A percentile compares a stretch with the other conserved stretches of the same genome.
These are phyloP conservation scores for Puccinellia tenuiflora DNA, from an alignment of 176 grass and related monocot species.

Conservation along the genomic window DNA sequence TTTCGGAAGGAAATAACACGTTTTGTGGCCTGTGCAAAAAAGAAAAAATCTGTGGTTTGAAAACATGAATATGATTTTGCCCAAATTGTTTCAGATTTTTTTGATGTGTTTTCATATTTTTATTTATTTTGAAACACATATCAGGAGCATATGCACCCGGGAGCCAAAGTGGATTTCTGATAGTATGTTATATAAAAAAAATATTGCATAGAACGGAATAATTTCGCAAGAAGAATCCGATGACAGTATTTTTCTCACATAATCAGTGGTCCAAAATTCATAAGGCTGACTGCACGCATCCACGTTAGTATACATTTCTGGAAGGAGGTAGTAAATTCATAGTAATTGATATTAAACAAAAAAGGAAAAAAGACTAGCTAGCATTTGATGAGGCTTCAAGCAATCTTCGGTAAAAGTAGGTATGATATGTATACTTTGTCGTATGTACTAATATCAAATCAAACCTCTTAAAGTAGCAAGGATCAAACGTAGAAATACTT, in stretches of 20 bases:
- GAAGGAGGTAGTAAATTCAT: neutral
- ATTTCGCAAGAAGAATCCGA: neutral
- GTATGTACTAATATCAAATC: slow-evolving; percentile 12
- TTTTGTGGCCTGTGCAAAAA: no score
- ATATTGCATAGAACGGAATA: neutral
- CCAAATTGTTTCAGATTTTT: no score
- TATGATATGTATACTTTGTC: slow-evolving; percentile 26
- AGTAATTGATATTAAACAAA: no score
- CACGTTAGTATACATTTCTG: neutral
- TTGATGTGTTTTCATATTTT: no score
- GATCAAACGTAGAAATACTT: slow-evolving; percentile 27
- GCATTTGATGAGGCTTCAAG: slow-evolving; percentile 1
- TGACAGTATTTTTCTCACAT: neutral
- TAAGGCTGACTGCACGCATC: neutral
- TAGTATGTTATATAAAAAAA: neutral
- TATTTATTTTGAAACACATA: no score
- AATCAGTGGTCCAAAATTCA: neutral
- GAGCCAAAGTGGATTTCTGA: no score
- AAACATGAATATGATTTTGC: no score
- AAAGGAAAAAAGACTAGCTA: neutral
- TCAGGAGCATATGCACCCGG: no score
- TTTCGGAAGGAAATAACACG: no score
- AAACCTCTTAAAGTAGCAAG: slow-evolving; percentile 31
- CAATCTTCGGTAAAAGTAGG: slow-evolving; percentile 23
- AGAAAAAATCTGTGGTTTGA: no score